Conservation (phyloP, 2,329 filamentous ascomycete species). For the Metarhizium guizhouense region DNA sequence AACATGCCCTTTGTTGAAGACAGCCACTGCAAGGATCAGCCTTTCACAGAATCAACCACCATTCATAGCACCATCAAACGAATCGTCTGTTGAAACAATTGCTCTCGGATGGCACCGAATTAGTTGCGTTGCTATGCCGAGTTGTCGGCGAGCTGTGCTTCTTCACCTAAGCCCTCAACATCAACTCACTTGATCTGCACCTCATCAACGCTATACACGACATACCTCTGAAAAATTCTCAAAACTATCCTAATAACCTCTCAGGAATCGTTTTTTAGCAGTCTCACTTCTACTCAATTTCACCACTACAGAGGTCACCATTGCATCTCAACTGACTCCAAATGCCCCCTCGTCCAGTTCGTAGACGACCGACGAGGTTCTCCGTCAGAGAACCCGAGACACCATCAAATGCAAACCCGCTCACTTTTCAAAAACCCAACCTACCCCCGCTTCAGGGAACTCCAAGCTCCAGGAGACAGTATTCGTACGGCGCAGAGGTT, state of each 20-base stretch:
- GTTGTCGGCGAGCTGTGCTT: not conserved
- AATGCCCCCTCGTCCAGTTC: slow-evolving; percentile 11
- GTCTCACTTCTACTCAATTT: not conserved
- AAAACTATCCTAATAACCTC: not conserved
- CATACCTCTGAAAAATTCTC: not conserved
- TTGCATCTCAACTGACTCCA: not conserved
- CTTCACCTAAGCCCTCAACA: not conserved
- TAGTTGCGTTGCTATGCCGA: not conserved
- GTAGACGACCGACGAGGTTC: slow-evolving; percentile 5
- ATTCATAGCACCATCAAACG: not conserved
- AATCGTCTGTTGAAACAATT: not conserved
- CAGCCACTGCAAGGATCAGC: slow-evolving; percentile 4
- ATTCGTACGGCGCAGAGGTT: slow-evolving; percentile 27
- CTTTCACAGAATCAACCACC: slow-evolving; percentile 4
- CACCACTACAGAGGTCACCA: not conserved
- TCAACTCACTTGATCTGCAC: not conserved
- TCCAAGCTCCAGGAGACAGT: slow-evolving; percentile 27
- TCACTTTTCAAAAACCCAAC: slow-evolving; percentile 15
- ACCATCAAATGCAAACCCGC: slow-evolving; percentile 1
- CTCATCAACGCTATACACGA: not conserved
- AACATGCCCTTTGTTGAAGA: slow-evolving; percentile 19
- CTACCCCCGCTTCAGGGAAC: slow-evolving; percentile 20
- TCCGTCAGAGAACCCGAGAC: slow-evolving; percentile 7
- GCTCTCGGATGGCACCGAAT: not conserved
- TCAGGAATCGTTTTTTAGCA: not conserved